phyloP scores from a whole-genome alignment of 257 asterid species.

The Nicotiana noctiflora region DNA sequence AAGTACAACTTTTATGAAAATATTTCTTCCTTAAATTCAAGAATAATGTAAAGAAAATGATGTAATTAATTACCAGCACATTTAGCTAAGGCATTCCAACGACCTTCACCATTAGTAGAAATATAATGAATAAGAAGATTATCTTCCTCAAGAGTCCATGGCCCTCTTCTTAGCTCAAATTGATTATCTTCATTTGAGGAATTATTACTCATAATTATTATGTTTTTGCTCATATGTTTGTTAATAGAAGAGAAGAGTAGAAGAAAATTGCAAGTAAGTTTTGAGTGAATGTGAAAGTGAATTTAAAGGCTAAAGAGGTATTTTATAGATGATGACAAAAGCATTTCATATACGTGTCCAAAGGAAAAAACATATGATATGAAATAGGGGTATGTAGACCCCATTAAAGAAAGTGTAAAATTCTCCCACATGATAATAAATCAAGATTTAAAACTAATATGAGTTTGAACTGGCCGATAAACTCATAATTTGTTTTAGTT shows the following conservation, averaged over 20 bases:
- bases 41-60: not conserved
- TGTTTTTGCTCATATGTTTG: conserved; percentile 25
- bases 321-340: conserved; percentile 39
- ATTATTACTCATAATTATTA: not conserved
- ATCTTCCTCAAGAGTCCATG: conserved; percentile 92
- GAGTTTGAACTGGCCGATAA: too few relatives aligned
- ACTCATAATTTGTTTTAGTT: too few relatives aligned
- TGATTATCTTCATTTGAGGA: conserved; percentile 24
- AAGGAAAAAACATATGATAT: not conserved
- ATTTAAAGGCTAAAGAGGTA: conserved; percentile 14
- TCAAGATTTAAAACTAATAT: too few relatives aligned
- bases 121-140: conserved; percentile 57
- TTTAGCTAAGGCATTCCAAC: conserved; percentile 67
- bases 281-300: conserved; percentile 16
- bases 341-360: conserved; percentile 3
- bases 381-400: conserved; percentile 7
- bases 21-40: not conserved
- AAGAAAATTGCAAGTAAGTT: not conserved
- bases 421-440: conserved; percentile 12
- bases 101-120: conserved; percentile 66
- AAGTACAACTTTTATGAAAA: not conserved
- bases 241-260: not conserved
- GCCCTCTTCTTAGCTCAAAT: conserved; percentile 66
- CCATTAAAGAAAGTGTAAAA: conserved; percentile 8
- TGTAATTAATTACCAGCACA: conserved; percentile 43